phyloP scores from a whole-genome alignment of 2,329 filamentous ascomycete species.

The Metarhizium robertsii region DNA sequence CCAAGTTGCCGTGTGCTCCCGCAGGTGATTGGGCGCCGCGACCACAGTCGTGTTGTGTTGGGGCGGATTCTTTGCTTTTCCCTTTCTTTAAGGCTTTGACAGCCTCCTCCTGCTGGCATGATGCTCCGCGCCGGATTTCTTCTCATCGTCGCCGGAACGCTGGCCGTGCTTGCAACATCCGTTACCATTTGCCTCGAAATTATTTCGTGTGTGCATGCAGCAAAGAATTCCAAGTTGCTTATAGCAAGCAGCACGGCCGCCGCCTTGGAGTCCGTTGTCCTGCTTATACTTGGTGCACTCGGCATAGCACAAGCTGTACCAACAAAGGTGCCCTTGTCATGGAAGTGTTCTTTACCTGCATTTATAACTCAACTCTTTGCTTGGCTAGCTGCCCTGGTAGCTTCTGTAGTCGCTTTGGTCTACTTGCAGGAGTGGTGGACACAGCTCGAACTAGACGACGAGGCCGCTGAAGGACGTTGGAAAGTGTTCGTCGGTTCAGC shows the following conservation, averaged over 20 bases:
- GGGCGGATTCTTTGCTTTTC: neutral
- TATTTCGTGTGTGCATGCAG: constrained; percentile 6
- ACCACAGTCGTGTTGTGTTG: neutral
- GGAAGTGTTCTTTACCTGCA: constrained; percentile 14
- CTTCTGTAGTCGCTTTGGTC: constrained; percentile 29
- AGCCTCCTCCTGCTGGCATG: constrained; percentile 1
- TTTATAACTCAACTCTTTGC: constrained; percentile 24
- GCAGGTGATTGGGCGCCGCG: neutral
- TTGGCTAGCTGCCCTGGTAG: constrained; percentile 28
- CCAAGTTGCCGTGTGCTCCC: no score
- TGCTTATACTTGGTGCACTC: constrained; percentile 17
- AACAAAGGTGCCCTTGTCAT: constrained; percentile 14
- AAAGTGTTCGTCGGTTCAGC: constrained; percentile 34
- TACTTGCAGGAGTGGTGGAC: constrained; percentile 19
- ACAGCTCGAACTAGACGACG: neutral
- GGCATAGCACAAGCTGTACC: constrained; percentile 23
- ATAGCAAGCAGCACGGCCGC: constrained; percentile 17
- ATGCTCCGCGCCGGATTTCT: constrained; percentile 8
- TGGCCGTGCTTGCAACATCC: constrained; percentile 12
- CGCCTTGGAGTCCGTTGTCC: constrained; percentile 17
- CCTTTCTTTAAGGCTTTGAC: neutral
- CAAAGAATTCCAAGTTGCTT: constrained; percentile 2
- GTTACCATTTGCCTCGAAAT: constrained; percentile 12
- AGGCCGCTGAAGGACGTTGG: constrained; percentile 8
- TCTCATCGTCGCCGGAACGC: constrained; percentile 7